Conservation (phyloP, 176 grass and related monocot genomes). For the Triticum monococcum region DNA sequence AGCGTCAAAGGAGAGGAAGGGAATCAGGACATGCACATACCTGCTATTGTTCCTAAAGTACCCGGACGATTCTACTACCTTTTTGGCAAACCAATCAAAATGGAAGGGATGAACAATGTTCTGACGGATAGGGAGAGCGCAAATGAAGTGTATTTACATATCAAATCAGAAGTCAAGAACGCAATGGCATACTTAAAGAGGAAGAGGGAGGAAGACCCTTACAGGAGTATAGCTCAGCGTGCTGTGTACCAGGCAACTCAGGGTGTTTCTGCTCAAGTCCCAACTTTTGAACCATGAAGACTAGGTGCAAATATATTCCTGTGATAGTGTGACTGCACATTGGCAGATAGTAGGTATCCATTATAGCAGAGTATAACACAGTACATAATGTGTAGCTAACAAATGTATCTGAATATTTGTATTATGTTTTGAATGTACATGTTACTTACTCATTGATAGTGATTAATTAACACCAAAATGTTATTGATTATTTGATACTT, state of each 20-base stretch:
- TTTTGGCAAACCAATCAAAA: slow-evolving; percentile 80
- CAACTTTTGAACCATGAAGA: slow-evolving; percentile 84
- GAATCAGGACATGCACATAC: slow-evolving; percentile 55
- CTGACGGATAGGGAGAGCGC: slow-evolving; percentile 65
- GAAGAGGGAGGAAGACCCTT: slow-evolving; percentile 91
- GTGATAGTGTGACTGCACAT: not conserved
- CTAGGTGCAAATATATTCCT: slow-evolving; percentile 12
- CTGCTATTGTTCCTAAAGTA: slow-evolving; percentile 73
- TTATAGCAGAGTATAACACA: slow-evolving; percentile 21
- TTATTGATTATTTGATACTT: not conserved
- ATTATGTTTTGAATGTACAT: not conserved
- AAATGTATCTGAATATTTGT: not conserved
- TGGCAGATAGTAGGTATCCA: slow-evolving; percentile 3
- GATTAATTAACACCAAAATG: not conserved
- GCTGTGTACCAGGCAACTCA: slow-evolving; percentile 66
- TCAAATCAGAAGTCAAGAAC: slow-evolving; percentile 77
- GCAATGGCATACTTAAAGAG: slow-evolving; percentile 69
- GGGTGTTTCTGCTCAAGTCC: slow-evolving; percentile 58
- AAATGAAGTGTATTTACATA: slow-evolving; percentile 54
- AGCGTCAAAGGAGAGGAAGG: slow-evolving; percentile 62
- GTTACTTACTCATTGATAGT: not conserved
- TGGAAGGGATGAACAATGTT: slow-evolving; percentile 56
- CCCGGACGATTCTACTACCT: slow-evolving; percentile 88
- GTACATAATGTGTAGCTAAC: slow-evolving; percentile 1
- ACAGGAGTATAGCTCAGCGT: slow-evolving; percentile 69